Evolutionary conservation across 2,329 filamentous ascomycete genomes (phyloP).

Genomic region (Fusarium sp.): DNA sequence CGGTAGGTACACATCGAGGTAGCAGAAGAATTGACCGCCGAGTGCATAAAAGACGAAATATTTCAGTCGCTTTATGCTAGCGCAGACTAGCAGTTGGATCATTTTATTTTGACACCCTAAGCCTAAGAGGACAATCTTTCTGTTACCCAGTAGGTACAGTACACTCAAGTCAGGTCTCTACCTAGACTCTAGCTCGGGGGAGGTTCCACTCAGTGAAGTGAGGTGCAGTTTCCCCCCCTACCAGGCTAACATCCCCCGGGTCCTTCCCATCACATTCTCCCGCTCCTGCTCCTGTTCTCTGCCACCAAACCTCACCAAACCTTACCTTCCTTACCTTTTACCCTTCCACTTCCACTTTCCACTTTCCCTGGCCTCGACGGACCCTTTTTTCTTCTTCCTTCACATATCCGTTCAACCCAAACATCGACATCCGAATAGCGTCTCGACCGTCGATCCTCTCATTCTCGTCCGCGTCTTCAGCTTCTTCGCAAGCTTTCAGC

Average conservation of each 20-base stretch:
- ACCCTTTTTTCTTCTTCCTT: slow-evolving; percentile 43
- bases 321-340: slow-evolving; percentile 36
- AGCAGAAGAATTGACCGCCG: neutral
- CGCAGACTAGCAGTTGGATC: neutral
- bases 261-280: slow-evolving; percentile 29
- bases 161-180: neutral
- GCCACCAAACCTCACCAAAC: slow-evolving; percentile 27
- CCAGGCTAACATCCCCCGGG: slow-evolving; percentile 27
- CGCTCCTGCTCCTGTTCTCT: slow-evolving; percentile 30
- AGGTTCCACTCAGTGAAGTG: slow-evolving; percentile 32
- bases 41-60: neutral
- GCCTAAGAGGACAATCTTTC: neutral
- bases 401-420: slow-evolving; percentile 40
- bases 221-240: slow-evolving; percentile 41
- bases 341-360: slow-evolving; percentile 28
- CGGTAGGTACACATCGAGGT: neutral
- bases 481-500: slow-evolving; percentile 27
- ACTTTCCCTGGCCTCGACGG: slow-evolving; percentile 39
- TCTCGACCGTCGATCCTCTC: slow-evolving; percentile 38
- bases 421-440: slow-evolving; percentile 29
- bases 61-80: neutral
- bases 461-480: slow-evolving; percentile 35
- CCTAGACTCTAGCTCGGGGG: slow-evolving; percentile 24
- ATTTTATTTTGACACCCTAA: neutral
- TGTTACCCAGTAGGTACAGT: neutral